Evolutionary conservation across 2,329 filamentous ascomycete genomes (phyloP), one percentile per base, ranked within the genome.

Genomic region (Cryphonectria naterciae): DNA sequence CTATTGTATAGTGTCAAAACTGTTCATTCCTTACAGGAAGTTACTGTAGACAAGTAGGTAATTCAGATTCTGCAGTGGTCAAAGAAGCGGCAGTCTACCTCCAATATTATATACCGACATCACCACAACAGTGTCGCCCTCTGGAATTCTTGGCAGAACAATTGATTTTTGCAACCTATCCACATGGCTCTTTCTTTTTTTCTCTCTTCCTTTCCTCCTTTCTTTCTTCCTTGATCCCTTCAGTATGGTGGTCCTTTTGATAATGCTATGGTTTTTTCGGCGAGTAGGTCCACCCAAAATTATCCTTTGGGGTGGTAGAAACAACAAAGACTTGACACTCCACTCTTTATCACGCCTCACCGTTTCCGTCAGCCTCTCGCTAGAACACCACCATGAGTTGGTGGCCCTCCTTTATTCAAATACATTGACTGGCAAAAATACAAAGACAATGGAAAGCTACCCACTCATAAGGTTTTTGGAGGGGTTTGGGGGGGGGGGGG

Each of bases 261-360:
- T 65, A 72, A 72, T 68, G 61, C 39, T 13, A 65, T 68, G 65
- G 52, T 60, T 37, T 56, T 61, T 25, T 41, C 49, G 60, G 17
- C 37, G 37, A 52, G 43, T 17, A 32, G 25, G n/a, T 58, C 4
- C 61, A 3, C 32, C 19, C 32, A 37, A 63, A 39, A 22, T 60
- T 35, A 62, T 56, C 35, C 58, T 65, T 65, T 69, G 19, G n/a
- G 17, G 41, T 37, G 52, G 19, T 28, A n/a, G 37, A 56, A 32
- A 60, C 32, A 56, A 70, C 70, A 72, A 69, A 72, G 69, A 70
- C 49, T 52, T n/a, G 41, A 69, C 22, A 10, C 25, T 43, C 35
- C 43, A 64, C 52, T 35, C 54, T 39, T 46, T 5, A 46, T 37
- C 54, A 49, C 43, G 43, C 56, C 37, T 68, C 68, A 68, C 70